A percentile compares a stretch with the other conserved stretches of the same genome.
These are phyloP conservation scores for Malassezia yamatoensis DNA, from an alignment of 1,284 basidiomycete species.

Conservation along the genomic window DNA sequence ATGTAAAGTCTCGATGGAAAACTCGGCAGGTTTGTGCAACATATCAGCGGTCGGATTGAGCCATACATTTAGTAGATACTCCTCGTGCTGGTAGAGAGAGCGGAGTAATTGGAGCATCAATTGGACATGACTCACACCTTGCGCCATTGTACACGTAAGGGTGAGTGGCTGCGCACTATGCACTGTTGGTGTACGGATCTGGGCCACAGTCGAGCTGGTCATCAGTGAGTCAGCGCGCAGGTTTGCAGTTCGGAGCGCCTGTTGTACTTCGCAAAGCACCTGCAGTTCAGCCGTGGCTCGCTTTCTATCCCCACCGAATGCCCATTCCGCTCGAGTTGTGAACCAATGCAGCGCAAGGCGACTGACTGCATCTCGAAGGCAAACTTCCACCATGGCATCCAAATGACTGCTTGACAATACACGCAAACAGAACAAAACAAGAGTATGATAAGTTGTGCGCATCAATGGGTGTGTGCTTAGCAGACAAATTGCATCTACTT, in stretches of 20 bases:
- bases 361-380: constrained; percentile 68
- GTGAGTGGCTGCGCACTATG: constrained; percentile 19
- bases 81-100: constrained; percentile 79
- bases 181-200: neutral
- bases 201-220: constrained; percentile 25
- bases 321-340: constrained; percentile 57
- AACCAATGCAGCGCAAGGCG: constrained; percentile 82
- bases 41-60: constrained; percentile 69
- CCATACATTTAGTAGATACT: constrained; percentile 78
- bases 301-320: constrained; percentile 79
- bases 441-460: constrained; percentile 75
- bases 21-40: constrained; percentile 43
- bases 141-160: constrained; percentile 24
- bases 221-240: constrained; percentile 52
- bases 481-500: constrained; percentile 23
- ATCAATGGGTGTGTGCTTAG: constrained; percentile 79
- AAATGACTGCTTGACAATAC: constrained; percentile 75
- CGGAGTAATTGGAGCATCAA: constrained; percentile 52
- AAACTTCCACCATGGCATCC: constrained; percentile 71
- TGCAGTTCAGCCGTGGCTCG: constrained; percentile 82
- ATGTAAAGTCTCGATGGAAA: constrained; percentile 2
- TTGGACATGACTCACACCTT: constrained; percentile 19
- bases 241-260: constrained; percentile 64
- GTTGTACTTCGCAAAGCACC: constrained; percentile 71
- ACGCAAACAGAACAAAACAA: constrained; percentile 87